phyloP scores from a whole-genome alignment of 805 yeast species.

The Danielia reshetovae region DNA sequence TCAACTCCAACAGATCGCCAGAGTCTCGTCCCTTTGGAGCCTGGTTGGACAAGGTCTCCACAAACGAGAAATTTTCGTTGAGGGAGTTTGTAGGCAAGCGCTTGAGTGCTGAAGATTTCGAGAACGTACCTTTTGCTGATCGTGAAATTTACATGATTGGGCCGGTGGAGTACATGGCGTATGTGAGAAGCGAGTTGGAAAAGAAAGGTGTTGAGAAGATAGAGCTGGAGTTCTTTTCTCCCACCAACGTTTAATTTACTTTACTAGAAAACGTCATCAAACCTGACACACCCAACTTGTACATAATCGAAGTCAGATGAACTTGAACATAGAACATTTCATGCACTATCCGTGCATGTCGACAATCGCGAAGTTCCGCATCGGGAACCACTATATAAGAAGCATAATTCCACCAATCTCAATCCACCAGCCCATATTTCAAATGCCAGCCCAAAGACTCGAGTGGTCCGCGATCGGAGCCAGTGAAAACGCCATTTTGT shows the following conservation, averaged over 20 bases:
- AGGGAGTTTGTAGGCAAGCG: conserved; percentile 3
- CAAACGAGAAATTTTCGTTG: conserved; percentile 19
- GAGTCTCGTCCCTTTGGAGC: conserved; percentile 21
- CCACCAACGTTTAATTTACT: conserved; percentile 16
- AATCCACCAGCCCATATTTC: background rate
- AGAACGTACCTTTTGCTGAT: conserved; percentile 12
- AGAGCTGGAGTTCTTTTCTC: conserved; percentile 31
- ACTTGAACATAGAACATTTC: too few relatives aligned
- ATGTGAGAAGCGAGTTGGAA: conserved; percentile 20
- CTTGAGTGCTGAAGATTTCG: conserved; percentile 20
- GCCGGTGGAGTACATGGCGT: conserved; percentile 30
- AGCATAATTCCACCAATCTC: background rate
- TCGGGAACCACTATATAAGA: background rate
- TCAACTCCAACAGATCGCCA: conserved; percentile 28
- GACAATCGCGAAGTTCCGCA: background rate
- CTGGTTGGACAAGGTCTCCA: conserved; percentile 17
- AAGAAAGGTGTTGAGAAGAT: conserved; percentile 10
- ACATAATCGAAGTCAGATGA: too few relatives aligned
- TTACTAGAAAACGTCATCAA: too few relatives aligned
- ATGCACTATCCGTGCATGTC: background rate
- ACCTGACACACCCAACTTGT: too few relatives aligned
- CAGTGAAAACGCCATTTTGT: background rate
- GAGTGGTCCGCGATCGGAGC: background rate
- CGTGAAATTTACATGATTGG: conserved; percentile 32
- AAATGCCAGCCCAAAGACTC: background rate